Percentiles rank a stretch among this genome's conserved stretches.
Evolutionary conservation across 768 basidiomycete genomes (phyloP).

Genomic region (Xerocomellus amylosporus): DNA sequence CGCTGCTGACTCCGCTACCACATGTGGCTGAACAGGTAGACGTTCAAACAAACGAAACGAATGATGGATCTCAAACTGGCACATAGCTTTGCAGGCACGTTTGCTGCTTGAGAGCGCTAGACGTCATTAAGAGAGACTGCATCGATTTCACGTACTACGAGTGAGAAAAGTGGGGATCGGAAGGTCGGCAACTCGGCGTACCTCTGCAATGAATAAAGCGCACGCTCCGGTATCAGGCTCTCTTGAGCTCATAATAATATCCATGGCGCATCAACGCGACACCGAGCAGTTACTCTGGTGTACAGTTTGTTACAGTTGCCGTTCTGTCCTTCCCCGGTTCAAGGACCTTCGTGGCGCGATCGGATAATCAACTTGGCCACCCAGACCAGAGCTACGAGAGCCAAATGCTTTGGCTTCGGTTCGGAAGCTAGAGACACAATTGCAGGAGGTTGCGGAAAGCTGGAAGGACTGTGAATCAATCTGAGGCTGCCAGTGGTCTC

Average conservation of each 20-base stretch:
- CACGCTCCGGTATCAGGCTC: slow-evolving; percentile 47
- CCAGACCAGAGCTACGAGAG: slow-evolving; percentile 77
- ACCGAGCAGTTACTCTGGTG: slow-evolving; percentile 69
- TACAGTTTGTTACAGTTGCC: slow-evolving; percentile 89
- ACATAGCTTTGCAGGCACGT: slow-evolving; percentile 62
- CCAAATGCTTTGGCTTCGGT: slow-evolving; percentile 44
- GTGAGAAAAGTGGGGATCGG: slow-evolving; percentile 33
- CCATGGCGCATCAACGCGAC: slow-evolving; percentile 56
- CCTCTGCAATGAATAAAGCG: slow-evolving; percentile 21
- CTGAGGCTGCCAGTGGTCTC: slow-evolving; percentile 2
- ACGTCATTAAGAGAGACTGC: slow-evolving; percentile 64
- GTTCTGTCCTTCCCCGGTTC: slow-evolving; percentile 45
- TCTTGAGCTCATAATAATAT: slow-evolving; percentile 63
- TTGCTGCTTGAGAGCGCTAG: slow-evolving; percentile 77
- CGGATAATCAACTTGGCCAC: slow-evolving; percentile 60
- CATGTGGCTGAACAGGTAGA: slow-evolving; percentile 20
- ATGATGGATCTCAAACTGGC: not conserved
- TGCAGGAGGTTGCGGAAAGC: slow-evolving; percentile 45
- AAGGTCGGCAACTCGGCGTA: not conserved
- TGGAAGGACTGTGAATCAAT: slow-evolving; percentile 28
- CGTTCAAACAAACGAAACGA: not conserved
- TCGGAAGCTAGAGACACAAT: slow-evolving; percentile 42
- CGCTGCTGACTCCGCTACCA: slow-evolving; percentile 25
- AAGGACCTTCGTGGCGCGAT: not conserved
- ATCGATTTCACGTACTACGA: slow-evolving; percentile 63